phyloP scores from a whole-genome alignment of 176 grass and related monocot species.

The Oryza longistaminata region DNA sequence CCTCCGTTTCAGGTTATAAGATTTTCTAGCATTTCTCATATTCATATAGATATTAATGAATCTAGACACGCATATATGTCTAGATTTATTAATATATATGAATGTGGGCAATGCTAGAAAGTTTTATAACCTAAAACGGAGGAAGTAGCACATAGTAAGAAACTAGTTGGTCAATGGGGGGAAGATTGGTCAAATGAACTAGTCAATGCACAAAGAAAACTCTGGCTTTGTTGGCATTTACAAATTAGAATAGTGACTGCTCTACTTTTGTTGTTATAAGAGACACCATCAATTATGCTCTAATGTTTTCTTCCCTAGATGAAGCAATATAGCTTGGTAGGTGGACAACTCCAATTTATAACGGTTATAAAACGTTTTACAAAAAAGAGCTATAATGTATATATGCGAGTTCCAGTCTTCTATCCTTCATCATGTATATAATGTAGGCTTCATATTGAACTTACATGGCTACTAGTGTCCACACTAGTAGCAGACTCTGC shows the following conservation, averaged over 20 bases:
- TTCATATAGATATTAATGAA: too few species aligned
- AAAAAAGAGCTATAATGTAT: background rate
- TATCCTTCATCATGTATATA: background rate
- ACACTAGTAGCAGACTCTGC: slow-evolving; percentile 33
- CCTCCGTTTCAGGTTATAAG: too few species aligned
- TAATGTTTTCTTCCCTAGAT: background rate
- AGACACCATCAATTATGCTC: background rate
- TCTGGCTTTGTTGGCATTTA: background rate
- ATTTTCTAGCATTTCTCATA: too few species aligned
- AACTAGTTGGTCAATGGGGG: too few species aligned
- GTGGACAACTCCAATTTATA: background rate
- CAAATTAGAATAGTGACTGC: background rate
- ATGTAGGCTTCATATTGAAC: slow-evolving; percentile 6
- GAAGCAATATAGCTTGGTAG: slow-evolving; percentile 4
- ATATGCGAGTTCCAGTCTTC: background rate
- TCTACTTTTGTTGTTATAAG: slow-evolving; percentile 1
- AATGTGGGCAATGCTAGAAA: too few species aligned
- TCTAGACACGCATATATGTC: too few species aligned
- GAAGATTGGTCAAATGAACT: background rate
- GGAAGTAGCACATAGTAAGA: background rate
- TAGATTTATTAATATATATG: too few species aligned
- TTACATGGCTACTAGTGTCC: slow-evolving; percentile 51
- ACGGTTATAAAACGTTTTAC: background rate
- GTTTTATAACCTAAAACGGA: too few species aligned
- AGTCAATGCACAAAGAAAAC: slow-evolving; percentile 4